Percentiles rank a stretch among this genome's conserved stretches.
phyloP scores from a whole-genome alignment of 2,329 filamentous ascomycete genomes.

The Colletotrichum plurivorum region DNA sequence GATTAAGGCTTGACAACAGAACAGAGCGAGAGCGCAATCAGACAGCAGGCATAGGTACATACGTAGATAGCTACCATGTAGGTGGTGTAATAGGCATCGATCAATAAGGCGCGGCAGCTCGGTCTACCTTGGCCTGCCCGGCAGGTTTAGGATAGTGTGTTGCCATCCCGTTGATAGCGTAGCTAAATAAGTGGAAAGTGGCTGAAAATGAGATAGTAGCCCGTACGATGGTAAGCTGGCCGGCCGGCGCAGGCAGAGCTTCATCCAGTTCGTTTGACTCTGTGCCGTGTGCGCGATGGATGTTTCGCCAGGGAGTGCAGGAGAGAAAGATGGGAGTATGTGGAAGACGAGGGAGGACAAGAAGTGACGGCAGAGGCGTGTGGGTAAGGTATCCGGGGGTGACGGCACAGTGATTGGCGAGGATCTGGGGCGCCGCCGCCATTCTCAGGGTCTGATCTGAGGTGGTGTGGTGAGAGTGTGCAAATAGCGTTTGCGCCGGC shows the following conservation, averaged over 20 bases:
- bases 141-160: constrained; percentile 27
- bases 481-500: constrained; percentile 18
- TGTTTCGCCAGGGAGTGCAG: constrained; percentile 35
- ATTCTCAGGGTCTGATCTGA: constrained; percentile 26
- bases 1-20: neutral
- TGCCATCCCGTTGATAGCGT: constrained; percentile 36
- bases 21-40: neutral
- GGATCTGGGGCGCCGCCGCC: neutral
- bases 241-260: constrained; percentile 30
- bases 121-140: constrained; percentile 3
- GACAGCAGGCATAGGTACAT: too few relatives aligned
- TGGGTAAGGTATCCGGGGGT: constrained; percentile 38
- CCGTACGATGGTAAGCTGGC: neutral
- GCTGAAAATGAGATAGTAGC: constrained; percentile 2
- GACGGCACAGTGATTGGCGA: constrained; percentile 24
- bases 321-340: neutral
- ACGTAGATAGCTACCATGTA: too few relatives aligned
- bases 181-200: constrained; percentile 20
- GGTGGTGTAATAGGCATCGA: too few relatives aligned
- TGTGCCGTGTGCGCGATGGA: constrained; percentile 11
- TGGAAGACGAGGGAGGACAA: neutral
- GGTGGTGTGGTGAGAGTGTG: constrained; percentile 27
- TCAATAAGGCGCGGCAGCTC: constrained; percentile 12
- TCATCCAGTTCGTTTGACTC: constrained; percentile 3
- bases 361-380: constrained; percentile 29